These are phyloP conservation scores for Diplosphaera chodatii DNA, from an alignment of 139 green algal species.

Conservation along the genomic window DNA sequence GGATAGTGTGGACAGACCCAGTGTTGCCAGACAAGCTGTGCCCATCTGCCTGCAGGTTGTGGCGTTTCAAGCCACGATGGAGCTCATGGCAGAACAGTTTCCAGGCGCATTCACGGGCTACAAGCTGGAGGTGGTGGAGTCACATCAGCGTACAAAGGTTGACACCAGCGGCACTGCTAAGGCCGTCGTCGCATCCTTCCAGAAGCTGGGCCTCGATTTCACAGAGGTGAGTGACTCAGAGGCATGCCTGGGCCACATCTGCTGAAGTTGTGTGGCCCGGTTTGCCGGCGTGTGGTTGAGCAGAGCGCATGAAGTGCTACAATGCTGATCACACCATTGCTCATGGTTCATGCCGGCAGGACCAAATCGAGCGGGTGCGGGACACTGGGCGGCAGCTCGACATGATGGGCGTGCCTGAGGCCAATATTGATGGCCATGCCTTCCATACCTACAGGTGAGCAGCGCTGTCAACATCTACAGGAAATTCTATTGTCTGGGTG, in stretches of 20 bases:
- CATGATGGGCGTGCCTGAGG: slow-evolving; percentile 66
- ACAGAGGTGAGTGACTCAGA: slow-evolving; percentile 53
- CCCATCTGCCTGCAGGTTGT: slow-evolving; percentile 48
- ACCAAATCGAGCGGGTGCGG: slow-evolving; percentile 71
- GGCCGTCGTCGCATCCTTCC: slow-evolving; percentile 83
- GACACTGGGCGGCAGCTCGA: slow-evolving; percentile 54
- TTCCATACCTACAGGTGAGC: slow-evolving; percentile 97
- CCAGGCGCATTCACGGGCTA: slow-evolving; percentile 93
- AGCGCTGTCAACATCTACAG: too few species aligned
- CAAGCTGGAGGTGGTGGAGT: slow-evolving; percentile 85
- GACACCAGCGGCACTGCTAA: slow-evolving; percentile 91
- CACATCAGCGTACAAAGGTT: slow-evolving; percentile 94
- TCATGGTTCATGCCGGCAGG: slow-evolving; percentile 17
- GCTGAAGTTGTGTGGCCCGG: too few species aligned
- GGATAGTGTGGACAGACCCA: too few species aligned
- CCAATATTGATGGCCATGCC: slow-evolving; percentile 70
- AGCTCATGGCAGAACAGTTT: slow-evolving; percentile 85
- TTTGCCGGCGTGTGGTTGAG: too few species aligned
- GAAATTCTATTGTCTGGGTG: too few species aligned
- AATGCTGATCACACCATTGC: not conserved
- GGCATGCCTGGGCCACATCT: too few species aligned
- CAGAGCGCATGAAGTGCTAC: too few species aligned
- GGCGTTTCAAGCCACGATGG: slow-evolving; percentile 89
- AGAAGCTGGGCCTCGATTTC: slow-evolving; percentile 76
- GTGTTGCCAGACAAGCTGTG: not conserved